phyloP scores from a whole-genome alignment of 1,284 basidiomycete species.

The Exobasidium rhododendri region DNA sequence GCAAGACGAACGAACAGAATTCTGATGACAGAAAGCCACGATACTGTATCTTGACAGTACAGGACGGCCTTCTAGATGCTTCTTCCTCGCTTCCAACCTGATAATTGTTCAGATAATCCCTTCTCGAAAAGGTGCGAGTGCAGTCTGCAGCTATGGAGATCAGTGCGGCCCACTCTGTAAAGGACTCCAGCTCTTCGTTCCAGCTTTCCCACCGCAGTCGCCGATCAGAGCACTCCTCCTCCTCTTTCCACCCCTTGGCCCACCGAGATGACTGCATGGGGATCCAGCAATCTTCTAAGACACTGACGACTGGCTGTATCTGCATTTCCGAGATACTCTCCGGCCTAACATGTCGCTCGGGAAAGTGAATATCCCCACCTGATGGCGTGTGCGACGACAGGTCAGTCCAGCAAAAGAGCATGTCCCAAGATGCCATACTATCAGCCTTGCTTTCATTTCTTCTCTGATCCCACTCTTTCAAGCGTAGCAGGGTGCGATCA shows the following conservation, averaged over 20 bases:
- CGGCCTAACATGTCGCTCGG: neutral
- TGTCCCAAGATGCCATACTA: constrained; percentile 19
- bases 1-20: neutral
- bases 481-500: constrained; percentile 32
- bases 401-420: constrained; percentile 32
- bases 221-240: neutral
- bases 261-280: constrained; percentile 8
- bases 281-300: constrained; percentile 26
- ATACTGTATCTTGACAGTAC: neutral
- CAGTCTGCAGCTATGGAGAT: constrained; percentile 17
- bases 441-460: constrained; percentile 17
- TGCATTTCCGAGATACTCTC: constrained; percentile 9
- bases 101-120: neutral
- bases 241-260: constrained; percentile 8
- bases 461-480: constrained; percentile 36
- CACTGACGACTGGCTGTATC: neutral
- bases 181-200: constrained; percentile 19
- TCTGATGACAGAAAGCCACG: constrained; percentile 4
- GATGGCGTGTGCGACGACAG: constrained; percentile 5
- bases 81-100: neutral
- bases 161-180: constrained; percentile 29
- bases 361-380: constrained; percentile 18
- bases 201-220: constrained; percentile 18
- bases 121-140: constrained; percentile 5
- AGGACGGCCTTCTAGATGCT: neutral